A percentile compares a stretch with the other conserved stretches of the same genome.
These are phyloP conservation scores for Petunia axillaris DNA, from an alignment of 257 asterid species.

Conservation along the genomic window DNA sequence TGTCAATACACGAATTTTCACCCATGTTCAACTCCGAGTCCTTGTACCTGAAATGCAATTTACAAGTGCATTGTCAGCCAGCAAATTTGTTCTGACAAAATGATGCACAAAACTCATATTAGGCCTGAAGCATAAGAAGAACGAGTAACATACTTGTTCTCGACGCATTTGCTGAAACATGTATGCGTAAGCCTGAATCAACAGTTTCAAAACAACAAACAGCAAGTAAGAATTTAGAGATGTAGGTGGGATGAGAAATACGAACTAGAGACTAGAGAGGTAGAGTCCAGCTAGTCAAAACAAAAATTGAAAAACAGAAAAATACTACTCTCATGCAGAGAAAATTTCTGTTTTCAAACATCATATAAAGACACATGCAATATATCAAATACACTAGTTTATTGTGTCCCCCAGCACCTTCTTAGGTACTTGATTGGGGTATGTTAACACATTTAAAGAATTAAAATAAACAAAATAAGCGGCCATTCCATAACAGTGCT, in stretches of 20 bases:
- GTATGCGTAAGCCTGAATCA: conserved; percentile 78
- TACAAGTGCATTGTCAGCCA: background rate
- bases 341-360: background rate
- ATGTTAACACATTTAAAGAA: background rate
- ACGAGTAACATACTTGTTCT: conserved; percentile 58
- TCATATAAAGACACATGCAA: background rate
- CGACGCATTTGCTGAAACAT: conserved; percentile 81
- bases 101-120: background rate
- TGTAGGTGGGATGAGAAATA: background rate
- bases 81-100: background rate
- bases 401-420: background rate
- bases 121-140: conserved; percentile 18
- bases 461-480: background rate
- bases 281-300: background rate
- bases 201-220: conserved; percentile 21
- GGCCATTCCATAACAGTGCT: background rate
- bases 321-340: background rate
- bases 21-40: conserved; percentile 93
- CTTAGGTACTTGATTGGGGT: background rate
- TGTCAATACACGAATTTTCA: conserved; percentile 88
- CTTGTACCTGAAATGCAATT: conserved; percentile 57
- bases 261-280: background rate
- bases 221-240: background rate
- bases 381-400: background rate
- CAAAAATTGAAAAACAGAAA: background rate